These are phyloP conservation scores for Agrocybe pediades DNA, from an alignment of 768 basidiomycete species.

Conservation along the genomic window DNA sequence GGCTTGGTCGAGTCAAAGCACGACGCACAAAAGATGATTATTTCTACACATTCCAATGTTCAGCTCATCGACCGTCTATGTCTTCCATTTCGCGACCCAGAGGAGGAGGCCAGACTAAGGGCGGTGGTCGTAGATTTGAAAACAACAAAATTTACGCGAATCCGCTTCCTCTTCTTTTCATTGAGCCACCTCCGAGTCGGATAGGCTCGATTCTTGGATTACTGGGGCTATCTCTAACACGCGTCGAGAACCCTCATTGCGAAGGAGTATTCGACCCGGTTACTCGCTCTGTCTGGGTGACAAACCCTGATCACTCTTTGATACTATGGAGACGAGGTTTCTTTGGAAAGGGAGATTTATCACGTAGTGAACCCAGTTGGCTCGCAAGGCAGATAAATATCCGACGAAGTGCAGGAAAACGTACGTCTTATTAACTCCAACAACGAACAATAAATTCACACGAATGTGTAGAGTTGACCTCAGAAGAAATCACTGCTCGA, in stretches of 20 bases:
- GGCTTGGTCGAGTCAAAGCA: conserved; percentile 4
- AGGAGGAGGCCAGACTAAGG: conserved; percentile 42
- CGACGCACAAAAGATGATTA: neutral
- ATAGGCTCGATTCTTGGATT: conserved; percentile 50
- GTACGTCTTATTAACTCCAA: conserved; percentile 40
- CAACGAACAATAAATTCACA: neutral
- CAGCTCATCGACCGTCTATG: conserved; percentile 29
- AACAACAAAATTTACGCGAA: conserved; percentile 70
- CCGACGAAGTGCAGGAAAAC: conserved; percentile 55
- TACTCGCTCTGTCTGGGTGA: conserved; percentile 90
- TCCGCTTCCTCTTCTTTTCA: conserved; percentile 65
- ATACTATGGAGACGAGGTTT: conserved; percentile 89
- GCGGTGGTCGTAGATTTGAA: conserved; percentile 55
- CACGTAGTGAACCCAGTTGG: conserved; percentile 96
- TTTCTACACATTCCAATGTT: neutral
- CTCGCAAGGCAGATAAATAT: conserved; percentile 74
- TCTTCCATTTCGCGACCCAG: conserved; percentile 46
- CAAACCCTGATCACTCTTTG: conserved; percentile 59
- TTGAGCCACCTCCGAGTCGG: conserved; percentile 42
- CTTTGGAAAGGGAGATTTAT: conserved; percentile 96
- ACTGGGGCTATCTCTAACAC: conserved; percentile 59
- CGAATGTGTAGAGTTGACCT: conserved; percentile 60
- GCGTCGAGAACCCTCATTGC: conserved; percentile 71
- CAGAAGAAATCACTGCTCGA: conserved; percentile 89
- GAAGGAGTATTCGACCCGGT: conserved; percentile 75